Conservation (phyloP, 2,329 filamentous ascomycete species). For the Penicillium sp. region DNA sequence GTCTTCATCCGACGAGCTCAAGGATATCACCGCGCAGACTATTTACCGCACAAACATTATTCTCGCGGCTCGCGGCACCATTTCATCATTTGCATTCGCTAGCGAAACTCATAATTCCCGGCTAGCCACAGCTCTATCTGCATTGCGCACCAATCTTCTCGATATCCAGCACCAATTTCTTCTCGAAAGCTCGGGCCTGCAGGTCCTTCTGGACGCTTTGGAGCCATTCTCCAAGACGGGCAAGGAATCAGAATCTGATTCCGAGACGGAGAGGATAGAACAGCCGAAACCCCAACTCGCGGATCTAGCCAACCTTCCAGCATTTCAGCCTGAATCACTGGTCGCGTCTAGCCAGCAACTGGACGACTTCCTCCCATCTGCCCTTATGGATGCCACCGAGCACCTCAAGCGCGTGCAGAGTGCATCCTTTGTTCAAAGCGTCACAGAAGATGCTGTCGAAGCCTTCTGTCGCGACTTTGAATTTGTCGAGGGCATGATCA, state of each 20-base stretch:
- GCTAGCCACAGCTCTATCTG: constrained; percentile 51
- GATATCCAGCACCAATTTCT: constrained; percentile 69
- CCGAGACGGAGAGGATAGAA: constrained; percentile 24
- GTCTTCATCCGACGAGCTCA: constrained; percentile 47
- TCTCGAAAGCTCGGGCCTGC: constrained; percentile 67
- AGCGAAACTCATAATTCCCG: constrained; percentile 53
- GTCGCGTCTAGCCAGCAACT: constrained; percentile 65
- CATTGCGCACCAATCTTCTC: constrained; percentile 50
- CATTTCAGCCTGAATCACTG: constrained; percentile 59
- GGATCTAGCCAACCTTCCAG: constrained; percentile 50
- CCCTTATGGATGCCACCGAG: constrained; percentile 84
- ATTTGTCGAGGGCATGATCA: constrained; percentile 57
- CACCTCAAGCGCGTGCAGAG: constrained; percentile 71
- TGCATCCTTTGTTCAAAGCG: constrained; percentile 62
- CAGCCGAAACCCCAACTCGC: constrained; percentile 47
- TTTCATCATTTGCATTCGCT: constrained; percentile 55
- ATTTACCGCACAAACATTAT: constrained; percentile 48
- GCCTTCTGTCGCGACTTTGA: constrained; percentile 83
- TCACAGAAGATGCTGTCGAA: constrained; percentile 78
- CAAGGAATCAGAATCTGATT: constrained; percentile 13
- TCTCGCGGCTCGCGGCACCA: constrained; percentile 36
- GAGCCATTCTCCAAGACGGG: constrained; percentile 33
- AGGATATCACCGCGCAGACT: constrained; percentile 42
- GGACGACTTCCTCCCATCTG: constrained; percentile 87
- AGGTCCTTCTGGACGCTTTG: constrained; percentile 57